phyloP scores from a whole-genome alignment of 306 rosid genomes.

The Cyamopsis tetragonoloba region DNA sequence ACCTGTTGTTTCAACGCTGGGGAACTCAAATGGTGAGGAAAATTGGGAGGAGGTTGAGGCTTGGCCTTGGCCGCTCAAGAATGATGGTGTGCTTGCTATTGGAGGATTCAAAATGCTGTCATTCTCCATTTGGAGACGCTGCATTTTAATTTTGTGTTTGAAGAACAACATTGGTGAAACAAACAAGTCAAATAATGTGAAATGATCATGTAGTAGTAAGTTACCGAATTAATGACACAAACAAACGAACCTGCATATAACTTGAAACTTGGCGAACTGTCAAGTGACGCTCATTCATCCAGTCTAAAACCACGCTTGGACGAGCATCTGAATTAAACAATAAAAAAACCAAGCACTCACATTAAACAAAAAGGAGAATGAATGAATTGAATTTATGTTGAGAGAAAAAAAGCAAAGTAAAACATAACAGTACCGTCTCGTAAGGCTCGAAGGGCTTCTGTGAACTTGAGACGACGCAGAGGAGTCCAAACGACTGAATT shows the following conservation, averaged over 20 bases:
- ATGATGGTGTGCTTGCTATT: not conserved
- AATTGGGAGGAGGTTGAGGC: too few species aligned
- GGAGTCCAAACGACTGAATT: slow-evolving; percentile 36
- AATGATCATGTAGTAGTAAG: not conserved
- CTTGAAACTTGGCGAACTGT: slow-evolving; percentile 53
- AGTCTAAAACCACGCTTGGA: slow-evolving; percentile 34
- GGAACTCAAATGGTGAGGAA: not conserved
- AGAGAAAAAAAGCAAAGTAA: not conserved
- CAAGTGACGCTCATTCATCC: slow-evolving; percentile 40
- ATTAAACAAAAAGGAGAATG: not conserved
- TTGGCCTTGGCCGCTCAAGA: not conserved
- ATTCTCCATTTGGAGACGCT: not conserved
- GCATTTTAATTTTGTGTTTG: slow-evolving; percentile 3
- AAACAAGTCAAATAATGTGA: not conserved
- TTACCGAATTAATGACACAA: too few species aligned
- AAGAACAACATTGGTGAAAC: not conserved
- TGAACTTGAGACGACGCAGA: slow-evolving; percentile 38
- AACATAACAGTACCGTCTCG: slow-evolving; percentile 43
- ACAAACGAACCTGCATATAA: slow-evolving; percentile 68
- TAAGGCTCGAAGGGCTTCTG: slow-evolving; percentile 29
- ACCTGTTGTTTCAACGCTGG: not conserved
- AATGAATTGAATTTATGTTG: not conserved
- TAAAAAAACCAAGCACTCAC: not conserved
- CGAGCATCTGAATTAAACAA: slow-evolving; percentile 35
- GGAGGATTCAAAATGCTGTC: not conserved